Evolutionary conservation across 768 basidiomycete genomes (phyloP), one percentile per base, ranked within the genome.

Genomic region (Leccinum boreale): DNA sequence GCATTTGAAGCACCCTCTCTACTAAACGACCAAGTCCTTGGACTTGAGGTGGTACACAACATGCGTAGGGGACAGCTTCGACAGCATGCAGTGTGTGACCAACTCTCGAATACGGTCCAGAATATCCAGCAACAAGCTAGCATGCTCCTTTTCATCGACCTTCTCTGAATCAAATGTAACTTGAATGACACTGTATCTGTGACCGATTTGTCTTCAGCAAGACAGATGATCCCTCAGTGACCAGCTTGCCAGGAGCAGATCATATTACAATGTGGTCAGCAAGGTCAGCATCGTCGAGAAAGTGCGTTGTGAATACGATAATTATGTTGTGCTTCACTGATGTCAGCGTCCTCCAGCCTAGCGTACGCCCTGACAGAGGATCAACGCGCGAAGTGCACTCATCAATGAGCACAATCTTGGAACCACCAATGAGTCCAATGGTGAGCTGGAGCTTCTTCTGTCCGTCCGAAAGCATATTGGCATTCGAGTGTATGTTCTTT

Each of bases 391-490:
- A 90, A 2, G 89, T 91, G 65, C 86, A 87, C 68, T 86, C 84
- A 62, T 85, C 84, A 10, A 85, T 81, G n/a, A 84, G 75, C 31
- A 84, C 75, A 57, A 85, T 83, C 65, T 82, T 84, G 0, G 89
- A 90, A 2, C 89, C 89, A 5, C 89, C 89, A 24, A 90, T 76
- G 11, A 92, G 74, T 11, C 90, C 90, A 63, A 90, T 85, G 0
- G 90, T 90, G n/a, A 92, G 75, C 63, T 92, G 90, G 24, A 92
- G 73, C 71, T 92, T 92, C 74, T 91, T 92, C 74, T 92, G 90
- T 8, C 90, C 90, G 2, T 90, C 90, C 49, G 84, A 86, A 35
- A 92, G 77, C 1, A 83, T 86, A 53, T 75, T 75, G 1, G 89
- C 84, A 63, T 86, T 86, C 14, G 83, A 77, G 60, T 85, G 75